These are phyloP conservation scores for Alternaria sp. DNA, from an alignment of 2,329 filamentous ascomycete genomes.

Conservation along the genomic window DNA sequence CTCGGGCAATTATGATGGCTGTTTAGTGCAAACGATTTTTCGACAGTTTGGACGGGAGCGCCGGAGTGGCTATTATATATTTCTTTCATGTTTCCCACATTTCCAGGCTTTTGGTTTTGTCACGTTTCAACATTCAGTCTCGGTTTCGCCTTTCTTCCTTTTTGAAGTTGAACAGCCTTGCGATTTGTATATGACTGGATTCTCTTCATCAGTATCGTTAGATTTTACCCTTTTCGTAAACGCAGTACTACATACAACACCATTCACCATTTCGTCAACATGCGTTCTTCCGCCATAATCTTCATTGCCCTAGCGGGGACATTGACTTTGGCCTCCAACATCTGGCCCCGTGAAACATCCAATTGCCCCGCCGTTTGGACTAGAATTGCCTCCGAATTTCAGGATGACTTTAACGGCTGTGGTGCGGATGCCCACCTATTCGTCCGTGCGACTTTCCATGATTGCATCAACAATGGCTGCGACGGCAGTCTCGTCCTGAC, in stretches of 20 bases:
- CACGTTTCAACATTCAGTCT: constrained; percentile 1
- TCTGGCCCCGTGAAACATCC: constrained; percentile 20
- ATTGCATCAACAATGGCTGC: constrained; percentile 41
- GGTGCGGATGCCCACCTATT: constrained; percentile 31
- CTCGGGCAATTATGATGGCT: not conserved
- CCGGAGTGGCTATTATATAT: constrained; percentile 5
- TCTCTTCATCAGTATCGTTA: not conserved
- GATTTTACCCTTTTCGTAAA: not conserved
- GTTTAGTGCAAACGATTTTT: not conserved
- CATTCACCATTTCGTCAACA: not conserved
- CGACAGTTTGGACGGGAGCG: constrained; percentile 3
- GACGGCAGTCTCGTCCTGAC: constrained; percentile 39
- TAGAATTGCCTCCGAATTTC: constrained; percentile 27
- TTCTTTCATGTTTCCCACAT: not conserved
- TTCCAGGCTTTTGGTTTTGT: constrained; percentile 1
- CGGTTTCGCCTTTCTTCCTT: constrained; percentile 5
- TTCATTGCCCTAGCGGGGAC: constrained; percentile 6
- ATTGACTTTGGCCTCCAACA: constrained; percentile 1
- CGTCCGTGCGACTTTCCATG: constrained; percentile 40
- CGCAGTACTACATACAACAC: not conserved
- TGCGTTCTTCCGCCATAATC: constrained; percentile 1
- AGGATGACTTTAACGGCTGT: constrained; percentile 30
- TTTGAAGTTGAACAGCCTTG: not conserved
- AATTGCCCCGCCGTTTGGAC: constrained; percentile 35
- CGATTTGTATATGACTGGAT: not conserved